phyloP scores from a whole-genome alignment of 305 asterid genomes.

The Rubia peregrina region DNA sequence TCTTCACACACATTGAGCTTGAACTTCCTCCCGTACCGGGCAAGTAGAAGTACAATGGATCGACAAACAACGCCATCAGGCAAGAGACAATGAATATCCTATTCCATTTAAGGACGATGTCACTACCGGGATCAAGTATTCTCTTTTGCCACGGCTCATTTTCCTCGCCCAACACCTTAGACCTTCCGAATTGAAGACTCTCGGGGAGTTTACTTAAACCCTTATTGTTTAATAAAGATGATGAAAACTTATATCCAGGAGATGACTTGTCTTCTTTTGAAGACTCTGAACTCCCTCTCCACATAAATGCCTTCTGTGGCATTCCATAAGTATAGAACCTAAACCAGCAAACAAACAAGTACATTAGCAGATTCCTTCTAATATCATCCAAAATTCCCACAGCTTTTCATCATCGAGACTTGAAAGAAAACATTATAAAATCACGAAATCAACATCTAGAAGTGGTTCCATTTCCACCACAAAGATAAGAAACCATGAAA shows the following conservation, averaged over 20 bases:
- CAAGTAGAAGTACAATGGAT: constrained; percentile 81
- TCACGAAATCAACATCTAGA: neutral
- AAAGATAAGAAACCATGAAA: neutral
- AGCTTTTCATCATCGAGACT: neutral
- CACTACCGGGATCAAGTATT: constrained; percentile 88
- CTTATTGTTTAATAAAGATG: constrained; percentile 35
- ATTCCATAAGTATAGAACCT: constrained; percentile 77
- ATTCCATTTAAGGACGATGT: constrained; percentile 83
- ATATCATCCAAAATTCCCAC: neutral
- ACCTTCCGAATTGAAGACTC: constrained; percentile 44
- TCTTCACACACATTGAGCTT: constrained; percentile 58
- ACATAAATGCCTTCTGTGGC: constrained; percentile 36
- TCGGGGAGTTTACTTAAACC: constrained; percentile 38
- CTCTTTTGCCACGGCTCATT: constrained; percentile 47
- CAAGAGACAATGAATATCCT: constrained; percentile 78
- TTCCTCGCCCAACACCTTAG: constrained; percentile 52
- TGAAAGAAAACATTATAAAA: neutral
- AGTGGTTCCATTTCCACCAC: neutral
- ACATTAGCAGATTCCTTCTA: constrained; percentile 22
- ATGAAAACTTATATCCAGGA: constrained; percentile 29
- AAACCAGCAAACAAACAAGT: constrained; percentile 23
- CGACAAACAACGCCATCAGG: constrained; percentile 74
- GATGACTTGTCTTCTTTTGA: constrained; percentile 37
- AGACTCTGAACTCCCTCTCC: constrained; percentile 43
- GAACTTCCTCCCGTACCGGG: constrained; percentile 58